phyloP scores from a whole-genome alignment of 768 basidiomycete species.

The Auricularia auricula-judae region DNA sequence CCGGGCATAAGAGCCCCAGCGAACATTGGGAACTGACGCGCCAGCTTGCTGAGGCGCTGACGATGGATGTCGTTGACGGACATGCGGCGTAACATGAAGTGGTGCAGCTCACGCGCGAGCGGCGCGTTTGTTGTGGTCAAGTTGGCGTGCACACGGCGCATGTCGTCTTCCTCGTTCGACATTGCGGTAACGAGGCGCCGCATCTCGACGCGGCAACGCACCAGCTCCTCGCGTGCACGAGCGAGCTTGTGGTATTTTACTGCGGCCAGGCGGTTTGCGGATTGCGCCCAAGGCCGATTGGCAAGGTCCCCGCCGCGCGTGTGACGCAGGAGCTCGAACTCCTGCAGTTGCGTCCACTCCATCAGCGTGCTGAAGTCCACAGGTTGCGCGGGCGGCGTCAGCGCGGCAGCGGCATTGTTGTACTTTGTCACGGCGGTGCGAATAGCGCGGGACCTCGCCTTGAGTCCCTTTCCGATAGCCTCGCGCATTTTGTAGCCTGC shows the following conservation, averaged over 20 bases:
- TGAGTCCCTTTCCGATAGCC: constrained; percentile 1
- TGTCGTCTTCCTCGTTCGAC: constrained; percentile 12
- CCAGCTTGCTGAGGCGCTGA: background rate
- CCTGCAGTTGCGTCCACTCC: constrained; percentile 18
- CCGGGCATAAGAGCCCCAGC: too few species aligned
- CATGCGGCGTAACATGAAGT: background rate
- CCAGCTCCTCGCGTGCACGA: constrained; percentile 22
- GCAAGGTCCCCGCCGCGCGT: constrained; percentile 14
- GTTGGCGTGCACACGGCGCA: background rate
- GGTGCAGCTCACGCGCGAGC: background rate
- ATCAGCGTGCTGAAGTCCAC: constrained; percentile 18
- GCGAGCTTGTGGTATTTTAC: constrained; percentile 19
- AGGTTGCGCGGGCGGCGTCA: constrained; percentile 15
- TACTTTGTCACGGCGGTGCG: constrained; percentile 18
- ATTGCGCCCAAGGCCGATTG: constrained; percentile 16
- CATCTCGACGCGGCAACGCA: constrained; percentile 21
- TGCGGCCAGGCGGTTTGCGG: constrained; percentile 26
- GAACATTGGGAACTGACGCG: too few species aligned
- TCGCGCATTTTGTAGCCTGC: constrained; percentile 2
- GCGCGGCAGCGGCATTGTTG: constrained; percentile 16
- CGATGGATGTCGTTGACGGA: background rate
- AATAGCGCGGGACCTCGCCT: constrained; percentile 10
- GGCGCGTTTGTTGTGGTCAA: background rate
- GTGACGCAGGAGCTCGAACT: constrained; percentile 21
- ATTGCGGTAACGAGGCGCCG: constrained; percentile 18